These are phyloP conservation scores for Komagataella kurtzmanii DNA, from an alignment of 805 yeast species.

Conservation along the genomic window DNA sequence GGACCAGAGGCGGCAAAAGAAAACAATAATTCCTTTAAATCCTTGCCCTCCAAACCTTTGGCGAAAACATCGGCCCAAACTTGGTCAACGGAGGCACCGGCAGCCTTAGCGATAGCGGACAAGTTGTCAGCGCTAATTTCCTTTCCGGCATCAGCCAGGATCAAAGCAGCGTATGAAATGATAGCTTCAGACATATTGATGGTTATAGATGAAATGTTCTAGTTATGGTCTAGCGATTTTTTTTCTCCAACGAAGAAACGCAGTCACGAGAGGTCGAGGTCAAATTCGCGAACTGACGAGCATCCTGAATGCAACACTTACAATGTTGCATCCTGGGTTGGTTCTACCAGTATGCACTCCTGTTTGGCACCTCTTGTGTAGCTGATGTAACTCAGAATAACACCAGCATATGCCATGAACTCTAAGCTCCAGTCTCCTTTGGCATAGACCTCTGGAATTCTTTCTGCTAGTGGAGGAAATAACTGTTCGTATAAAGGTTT, in stretches of 20 bases:
- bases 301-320: not conserved
- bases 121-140: constrained; percentile 79
- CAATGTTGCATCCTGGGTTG: not conserved
- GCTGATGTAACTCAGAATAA: constrained; percentile 15
- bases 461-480: constrained; percentile 13
- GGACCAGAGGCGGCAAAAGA: constrained; percentile 61
- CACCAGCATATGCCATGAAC: constrained; percentile 28
- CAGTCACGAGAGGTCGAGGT: not conserved
- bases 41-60: constrained; percentile 75
- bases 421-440: constrained; percentile 35
- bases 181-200: constrained; percentile 76
- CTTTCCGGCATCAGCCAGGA: constrained; percentile 93
- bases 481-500: constrained; percentile 31
- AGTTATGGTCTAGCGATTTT: not conserved
- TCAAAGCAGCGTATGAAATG: constrained; percentile 96
- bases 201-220: not conserved
- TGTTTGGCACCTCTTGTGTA: constrained; percentile 12
- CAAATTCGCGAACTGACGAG: not conserved
- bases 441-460: constrained; percentile 24
- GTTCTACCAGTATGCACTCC: not conserved
- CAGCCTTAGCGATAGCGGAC: constrained; percentile 64
- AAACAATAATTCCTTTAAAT: constrained; percentile 60
- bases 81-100: constrained; percentile 69
- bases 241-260: not conserved
- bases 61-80: constrained; percentile 86